These are phyloP conservation scores for Mariannaea sp. DNA, from an alignment of 2,329 filamentous ascomycete species.

Conservation along the genomic window DNA sequence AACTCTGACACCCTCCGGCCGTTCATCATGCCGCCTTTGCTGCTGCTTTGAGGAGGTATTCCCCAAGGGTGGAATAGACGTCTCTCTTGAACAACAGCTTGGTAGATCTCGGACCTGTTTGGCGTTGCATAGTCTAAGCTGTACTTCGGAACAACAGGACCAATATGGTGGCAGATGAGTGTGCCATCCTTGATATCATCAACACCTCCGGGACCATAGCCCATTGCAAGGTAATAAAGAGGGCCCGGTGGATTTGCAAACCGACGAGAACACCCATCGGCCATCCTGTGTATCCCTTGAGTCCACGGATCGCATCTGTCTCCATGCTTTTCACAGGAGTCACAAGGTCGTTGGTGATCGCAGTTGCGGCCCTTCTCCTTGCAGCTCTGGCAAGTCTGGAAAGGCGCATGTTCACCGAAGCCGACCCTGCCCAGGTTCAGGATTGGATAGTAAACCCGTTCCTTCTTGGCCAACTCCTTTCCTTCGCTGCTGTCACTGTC, in stretches of 20 bases:
- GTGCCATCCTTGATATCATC: constrained; percentile 29
- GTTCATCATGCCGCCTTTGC: background rate
- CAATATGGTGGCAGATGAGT: constrained; percentile 31
- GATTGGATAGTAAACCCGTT: constrained; percentile 26
- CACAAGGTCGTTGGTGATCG: constrained; percentile 46
- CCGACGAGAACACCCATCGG: constrained; percentile 11
- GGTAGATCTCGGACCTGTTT: background rate
- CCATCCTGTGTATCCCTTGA: rapidly evolving
- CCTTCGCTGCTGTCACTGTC: background rate
- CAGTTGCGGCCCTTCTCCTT: constrained; percentile 33
- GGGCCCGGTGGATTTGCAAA: constrained; percentile 25
- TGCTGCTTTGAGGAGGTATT: constrained; percentile 4
- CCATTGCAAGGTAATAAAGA: constrained; percentile 43
- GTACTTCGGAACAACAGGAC: constrained; percentile 28
- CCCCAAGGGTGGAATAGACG: constrained; percentile 1
- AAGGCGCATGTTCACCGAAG: constrained; percentile 38
- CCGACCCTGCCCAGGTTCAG: constrained; percentile 41
- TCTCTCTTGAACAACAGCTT: background rate
- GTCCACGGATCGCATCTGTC: constrained; percentile 17
- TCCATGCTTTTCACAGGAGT: constrained; percentile 37
- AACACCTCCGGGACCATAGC: constrained; percentile 37
- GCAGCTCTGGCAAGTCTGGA: constrained; percentile 36
- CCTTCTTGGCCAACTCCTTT: background rate
- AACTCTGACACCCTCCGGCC: background rate
- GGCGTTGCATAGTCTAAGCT: background rate